These are phyloP conservation scores for Alternaria conjuncta DNA, from an alignment of 2,329 filamentous ascomycete species.

Conservation along the genomic window DNA sequence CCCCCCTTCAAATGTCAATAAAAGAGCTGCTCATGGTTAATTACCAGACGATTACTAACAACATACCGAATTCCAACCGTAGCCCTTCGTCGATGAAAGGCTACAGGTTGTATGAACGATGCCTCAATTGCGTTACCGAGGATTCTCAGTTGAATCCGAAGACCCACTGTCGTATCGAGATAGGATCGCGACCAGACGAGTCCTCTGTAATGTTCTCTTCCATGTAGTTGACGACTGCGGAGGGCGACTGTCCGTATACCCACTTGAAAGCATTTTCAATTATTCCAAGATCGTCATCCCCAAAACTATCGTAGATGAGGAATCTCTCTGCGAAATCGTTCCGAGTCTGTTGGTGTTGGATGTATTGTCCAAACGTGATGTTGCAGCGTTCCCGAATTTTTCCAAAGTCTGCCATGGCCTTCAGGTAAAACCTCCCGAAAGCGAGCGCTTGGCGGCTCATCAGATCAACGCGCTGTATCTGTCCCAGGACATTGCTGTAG, in stretches of 20 bases:
- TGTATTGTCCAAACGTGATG: background rate
- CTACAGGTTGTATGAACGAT: background rate
- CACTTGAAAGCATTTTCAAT: background rate
- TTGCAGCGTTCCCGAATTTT: background rate
- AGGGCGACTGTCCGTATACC: slow-evolving; percentile 1
- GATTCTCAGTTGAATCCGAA: background rate
- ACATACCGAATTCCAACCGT: background rate
- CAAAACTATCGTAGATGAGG: background rate
- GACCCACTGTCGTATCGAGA: slow-evolving; percentile 3
- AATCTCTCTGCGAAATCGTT: background rate
- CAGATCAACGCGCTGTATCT: background rate
- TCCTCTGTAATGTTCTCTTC: background rate
- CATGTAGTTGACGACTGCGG: background rate
- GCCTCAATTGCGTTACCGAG: background rate
- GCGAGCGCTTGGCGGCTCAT: background rate
- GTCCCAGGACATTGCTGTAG: background rate
- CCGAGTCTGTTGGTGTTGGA: background rate
- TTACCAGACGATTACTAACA: background rate
- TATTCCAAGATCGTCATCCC: background rate
- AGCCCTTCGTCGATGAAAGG: background rate
- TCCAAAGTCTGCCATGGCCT: background rate
- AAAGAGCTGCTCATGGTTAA: background rate
- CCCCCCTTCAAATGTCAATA: background rate
- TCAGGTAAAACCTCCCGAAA: background rate
- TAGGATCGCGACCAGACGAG: background rate